Evolutionary conservation across 2,329 filamentous ascomycete genomes (phyloP), one percentile per base, ranked within the genome.

Genomic region (Xylariomycetidae sp.): DNA sequence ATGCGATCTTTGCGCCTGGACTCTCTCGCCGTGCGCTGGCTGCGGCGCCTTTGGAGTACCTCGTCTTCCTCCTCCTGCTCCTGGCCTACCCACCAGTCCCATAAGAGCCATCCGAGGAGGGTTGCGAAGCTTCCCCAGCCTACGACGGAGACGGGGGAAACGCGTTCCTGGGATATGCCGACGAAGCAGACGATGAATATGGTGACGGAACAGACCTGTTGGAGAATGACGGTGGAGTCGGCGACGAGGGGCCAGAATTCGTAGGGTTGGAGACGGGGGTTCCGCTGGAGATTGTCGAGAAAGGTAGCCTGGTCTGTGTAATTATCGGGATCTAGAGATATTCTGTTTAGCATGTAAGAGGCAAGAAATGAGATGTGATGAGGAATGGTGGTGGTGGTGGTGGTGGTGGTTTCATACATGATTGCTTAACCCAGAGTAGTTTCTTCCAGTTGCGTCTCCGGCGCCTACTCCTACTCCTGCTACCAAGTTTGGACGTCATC

Each of bases 291-390:
- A 51, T 94, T 88, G 56, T 96, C 90, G 46, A 98, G 81, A 52
- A 98, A 98, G 2, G 92, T 97, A 40, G 87, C 86, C 56, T 92
- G 88, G 57, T 98, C 92, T 25, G 92, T 97, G 58, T 97, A 97
- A 61, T 98, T 98, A 61, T 98, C 92, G n/a, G 92, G 89, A 56
- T 94, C 87, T 89, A 48, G 30, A 33, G 25, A 43, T 36, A 26
- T 16, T 10, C 25, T 29, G 16, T 45, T 56, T 32, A 56, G 42
- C 36, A 43, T 11, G 15, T 23, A 23, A n/a, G 20, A 23, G n/a
- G 8, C 20, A 23, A 23, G 20, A 23, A n/a, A 23, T 23, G n/a
- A 8, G 20, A 23, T n/a, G 20, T n/a, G 25, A 27, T 16, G 13
- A 14, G 2, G 30, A 34, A 32, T 19, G 18, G 26, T 19, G 10